A percentile compares a stretch with the other conserved stretches of the same genome.
phyloP scores from a whole-genome alignment of 202 grass and related monocot genomes.

The Brachypodium distachyon region DNA sequence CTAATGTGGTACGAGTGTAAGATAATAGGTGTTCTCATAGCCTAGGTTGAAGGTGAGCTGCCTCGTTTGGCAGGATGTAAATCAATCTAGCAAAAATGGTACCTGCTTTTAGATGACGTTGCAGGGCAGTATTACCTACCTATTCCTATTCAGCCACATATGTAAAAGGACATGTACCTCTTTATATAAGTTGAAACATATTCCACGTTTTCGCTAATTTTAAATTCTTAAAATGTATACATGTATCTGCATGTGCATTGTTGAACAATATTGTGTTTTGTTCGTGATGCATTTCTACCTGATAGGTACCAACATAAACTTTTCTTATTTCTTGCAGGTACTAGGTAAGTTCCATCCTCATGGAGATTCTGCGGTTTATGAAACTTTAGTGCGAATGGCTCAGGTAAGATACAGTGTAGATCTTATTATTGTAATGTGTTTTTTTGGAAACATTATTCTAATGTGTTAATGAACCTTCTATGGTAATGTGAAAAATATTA shows the following conservation, averaged over 20 bases:
- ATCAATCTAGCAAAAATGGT: neutral
- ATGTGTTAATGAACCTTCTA: neutral
- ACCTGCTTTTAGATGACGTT: neutral
- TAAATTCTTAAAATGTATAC: neutral
- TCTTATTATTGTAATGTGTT: neutral
- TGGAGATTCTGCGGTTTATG: constrained; percentile 93
- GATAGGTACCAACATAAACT: neutral
- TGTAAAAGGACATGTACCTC: no score
- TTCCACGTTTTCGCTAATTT: neutral
- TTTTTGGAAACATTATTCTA: no score
- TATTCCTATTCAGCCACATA: no score
- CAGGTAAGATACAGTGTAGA: constrained; percentile 56
- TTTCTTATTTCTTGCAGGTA: constrained; percentile 49
- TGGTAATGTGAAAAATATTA: neutral
- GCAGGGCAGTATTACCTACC: neutral
- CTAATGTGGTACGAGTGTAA: neutral
- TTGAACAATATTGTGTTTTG: neutral
- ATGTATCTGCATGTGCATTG: neutral
- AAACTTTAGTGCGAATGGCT: constrained; percentile 93
- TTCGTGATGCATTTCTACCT: neutral
- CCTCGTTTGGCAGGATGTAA: neutral
- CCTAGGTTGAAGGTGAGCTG: neutral
- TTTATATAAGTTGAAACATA: neutral
- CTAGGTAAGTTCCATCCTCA: constrained; percentile 97
- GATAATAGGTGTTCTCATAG: neutral